Conservation (phyloP, 495 filamentous ascomycete species). For the Neurospora sp. region DNA sequence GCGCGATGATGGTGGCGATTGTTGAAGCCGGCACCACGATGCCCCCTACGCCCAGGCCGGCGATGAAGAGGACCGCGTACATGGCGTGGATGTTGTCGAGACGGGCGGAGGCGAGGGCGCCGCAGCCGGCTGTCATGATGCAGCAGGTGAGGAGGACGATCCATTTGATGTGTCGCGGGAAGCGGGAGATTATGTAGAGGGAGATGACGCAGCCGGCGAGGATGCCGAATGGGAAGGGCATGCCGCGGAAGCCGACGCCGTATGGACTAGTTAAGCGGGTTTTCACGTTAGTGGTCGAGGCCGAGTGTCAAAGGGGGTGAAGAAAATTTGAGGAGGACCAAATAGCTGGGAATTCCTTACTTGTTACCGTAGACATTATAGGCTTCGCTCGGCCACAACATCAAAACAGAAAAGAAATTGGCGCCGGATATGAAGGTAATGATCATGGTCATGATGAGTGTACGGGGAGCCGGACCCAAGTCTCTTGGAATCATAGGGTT, state of each 20-base stretch:
- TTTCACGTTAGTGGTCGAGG: background rate
- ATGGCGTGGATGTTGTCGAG: constrained; percentile 50
- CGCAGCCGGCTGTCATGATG: constrained; percentile 64
- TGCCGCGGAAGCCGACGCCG: constrained; percentile 53
- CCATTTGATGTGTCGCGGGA: constrained; percentile 53
- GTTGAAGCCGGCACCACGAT: constrained; percentile 55
- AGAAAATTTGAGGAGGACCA: background rate
- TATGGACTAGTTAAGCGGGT: constrained; percentile 28
- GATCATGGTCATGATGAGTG: constrained; percentile 51
- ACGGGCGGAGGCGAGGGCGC: constrained; percentile 45
- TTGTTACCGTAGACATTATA: constrained; percentile 68
- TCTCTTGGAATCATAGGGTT: constrained; percentile 58
- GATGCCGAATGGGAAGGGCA: constrained; percentile 57
- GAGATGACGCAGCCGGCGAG: constrained; percentile 53
- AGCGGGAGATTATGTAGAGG: constrained; percentile 47
- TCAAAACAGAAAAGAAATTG: constrained; percentile 65
- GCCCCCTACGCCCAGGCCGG: constrained; percentile 61
- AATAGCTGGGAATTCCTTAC: constrained; percentile 6
- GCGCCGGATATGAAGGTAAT: constrained; percentile 67
- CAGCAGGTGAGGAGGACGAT: constrained; percentile 52
- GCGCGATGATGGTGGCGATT: constrained; percentile 58
- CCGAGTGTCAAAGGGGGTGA: background rate
- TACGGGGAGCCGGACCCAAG: constrained; percentile 53
- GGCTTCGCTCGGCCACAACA: constrained; percentile 66
- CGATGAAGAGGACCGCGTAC: constrained; percentile 53